Conservation (phyloP, 1,139 yeast species). For the Hyphopichia burtonii region DNA sequence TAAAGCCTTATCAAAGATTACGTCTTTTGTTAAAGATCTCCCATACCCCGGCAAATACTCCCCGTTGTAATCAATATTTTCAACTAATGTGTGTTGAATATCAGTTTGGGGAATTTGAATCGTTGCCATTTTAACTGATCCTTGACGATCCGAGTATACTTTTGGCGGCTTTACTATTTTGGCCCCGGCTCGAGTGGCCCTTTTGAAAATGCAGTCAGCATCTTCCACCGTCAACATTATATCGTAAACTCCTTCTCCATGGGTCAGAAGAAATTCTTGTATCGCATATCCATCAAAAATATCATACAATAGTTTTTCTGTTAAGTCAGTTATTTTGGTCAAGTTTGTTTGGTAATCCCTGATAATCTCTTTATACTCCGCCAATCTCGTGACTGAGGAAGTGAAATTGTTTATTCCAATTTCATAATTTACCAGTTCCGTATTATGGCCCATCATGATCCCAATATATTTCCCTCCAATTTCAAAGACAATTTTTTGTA, state of each 20-base stretch:
- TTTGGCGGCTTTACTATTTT: slow-evolving; percentile 43
- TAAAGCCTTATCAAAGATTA: slow-evolving; percentile 7
- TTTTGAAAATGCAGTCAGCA: slow-evolving; percentile 40
- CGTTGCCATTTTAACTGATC: slow-evolving; percentile 54
- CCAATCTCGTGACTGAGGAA: background rate
- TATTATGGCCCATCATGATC: background rate
- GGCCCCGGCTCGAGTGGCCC: slow-evolving; percentile 59
- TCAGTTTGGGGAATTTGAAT: slow-evolving; percentile 61
- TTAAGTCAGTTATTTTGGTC: background rate
- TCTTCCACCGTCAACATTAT: slow-evolving; percentile 60
- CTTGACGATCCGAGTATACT: slow-evolving; percentile 41
- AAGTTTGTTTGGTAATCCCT: background rate
- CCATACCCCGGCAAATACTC: slow-evolving; percentile 59
- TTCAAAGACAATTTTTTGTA: background rate
- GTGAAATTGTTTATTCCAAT: background rate
- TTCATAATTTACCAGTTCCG: background rate
- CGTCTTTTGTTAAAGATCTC: slow-evolving; percentile 2
- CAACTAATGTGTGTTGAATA: slow-evolving; percentile 65
- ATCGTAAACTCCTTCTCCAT: slow-evolving; percentile 79
- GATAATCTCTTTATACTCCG: background rate
- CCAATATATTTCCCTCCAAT: background rate
- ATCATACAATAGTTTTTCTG: background rate
- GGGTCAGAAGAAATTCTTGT: slow-evolving; percentile 48
- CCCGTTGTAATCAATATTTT: slow-evolving; percentile 46
- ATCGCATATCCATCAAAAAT: slow-evolving; percentile 13